These are phyloP conservation scores for Alternaria arborescens DNA, from an alignment of 2,329 filamentous ascomycete species.

Conservation along the genomic window DNA sequence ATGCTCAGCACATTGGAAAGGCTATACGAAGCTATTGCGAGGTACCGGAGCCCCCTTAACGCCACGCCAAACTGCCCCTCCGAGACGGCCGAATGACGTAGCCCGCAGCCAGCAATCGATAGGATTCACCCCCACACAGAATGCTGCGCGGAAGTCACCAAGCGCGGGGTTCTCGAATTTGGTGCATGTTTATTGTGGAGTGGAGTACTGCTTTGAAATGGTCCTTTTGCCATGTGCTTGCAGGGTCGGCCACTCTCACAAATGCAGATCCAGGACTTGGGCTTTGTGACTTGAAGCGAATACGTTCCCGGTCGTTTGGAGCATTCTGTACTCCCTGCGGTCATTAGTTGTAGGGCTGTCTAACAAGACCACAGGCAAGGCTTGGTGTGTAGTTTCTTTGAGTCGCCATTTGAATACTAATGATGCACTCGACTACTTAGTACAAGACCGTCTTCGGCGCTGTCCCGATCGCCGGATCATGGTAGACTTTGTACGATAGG, in stretches of 20 bases:
- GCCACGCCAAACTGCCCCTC: conserved; percentile 30
- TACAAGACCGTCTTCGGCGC: background rate
- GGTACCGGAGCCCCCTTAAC: conserved; percentile 12
- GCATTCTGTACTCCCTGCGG: background rate
- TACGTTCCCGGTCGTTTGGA: background rate
- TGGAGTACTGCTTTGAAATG: conserved; percentile 7
- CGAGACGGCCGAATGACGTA: conserved; percentile 45
- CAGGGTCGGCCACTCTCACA: conserved; percentile 16
- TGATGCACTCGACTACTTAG: background rate
- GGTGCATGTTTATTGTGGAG: background rate
- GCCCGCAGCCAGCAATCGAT: conserved; percentile 16
- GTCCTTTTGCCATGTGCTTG: conserved; percentile 9
- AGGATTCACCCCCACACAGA: conserved; percentile 86
- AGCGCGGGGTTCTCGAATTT: conserved; percentile 64
- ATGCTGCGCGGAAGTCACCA: conserved; percentile 97
- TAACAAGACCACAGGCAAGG: background rate
- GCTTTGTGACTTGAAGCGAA: conserved; percentile 3
- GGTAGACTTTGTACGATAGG: background rate
- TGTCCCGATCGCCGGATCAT: background rate
- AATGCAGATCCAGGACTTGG: conserved; percentile 16
- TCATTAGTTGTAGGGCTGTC: background rate
- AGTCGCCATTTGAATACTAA: background rate
- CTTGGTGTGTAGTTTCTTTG: too few species aligned
- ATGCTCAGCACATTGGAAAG: conserved; percentile 66
- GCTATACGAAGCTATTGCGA: conserved; percentile 77